Evolutionary conservation across 192 early-diverging fungal species (phyloP).

Genomic region (Linderina pennispora): DNA sequence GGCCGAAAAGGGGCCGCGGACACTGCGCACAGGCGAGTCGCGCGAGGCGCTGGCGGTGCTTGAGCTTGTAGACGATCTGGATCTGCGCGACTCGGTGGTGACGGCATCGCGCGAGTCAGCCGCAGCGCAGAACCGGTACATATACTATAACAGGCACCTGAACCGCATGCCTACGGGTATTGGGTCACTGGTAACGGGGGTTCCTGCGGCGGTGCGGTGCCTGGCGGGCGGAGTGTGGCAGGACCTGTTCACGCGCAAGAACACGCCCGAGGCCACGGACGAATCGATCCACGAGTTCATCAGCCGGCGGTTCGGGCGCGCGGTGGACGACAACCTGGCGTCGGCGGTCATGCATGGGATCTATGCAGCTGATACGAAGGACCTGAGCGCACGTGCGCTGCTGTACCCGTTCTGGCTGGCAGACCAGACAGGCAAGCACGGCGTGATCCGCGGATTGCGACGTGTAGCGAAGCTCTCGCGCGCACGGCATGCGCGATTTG

Average conservation of each 20-base stretch:
- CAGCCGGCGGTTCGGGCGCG: slow-evolving; percentile 63
- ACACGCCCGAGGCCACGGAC: slow-evolving; percentile 40
- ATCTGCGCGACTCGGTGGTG: slow-evolving; percentile 54
- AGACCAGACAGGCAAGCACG: slow-evolving; percentile 41
- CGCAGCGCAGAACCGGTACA: slow-evolving; percentile 77
- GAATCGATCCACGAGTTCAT: slow-evolving; percentile 87
- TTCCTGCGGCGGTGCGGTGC: slow-evolving; percentile 52
- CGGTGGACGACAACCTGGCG: slow-evolving; percentile 74
- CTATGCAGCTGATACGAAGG: slow-evolving; percentile 80
- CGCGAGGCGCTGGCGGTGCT: slow-evolving; percentile 64
- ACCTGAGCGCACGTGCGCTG: slow-evolving; percentile 70
- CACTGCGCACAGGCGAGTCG: slow-evolving; percentile 64
- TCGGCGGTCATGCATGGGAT: slow-evolving; percentile 91
- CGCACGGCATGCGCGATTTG: slow-evolving; percentile 14
- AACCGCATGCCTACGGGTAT: slow-evolving; percentile 60
- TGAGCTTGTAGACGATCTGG: slow-evolving; percentile 69
- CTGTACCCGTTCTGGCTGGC: slow-evolving; percentile 66
- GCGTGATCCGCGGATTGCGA: slow-evolving; percentile 21
- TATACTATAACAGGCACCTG: slow-evolving; percentile 65
- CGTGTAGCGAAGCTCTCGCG: slow-evolving; percentile 26
- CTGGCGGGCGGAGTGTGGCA: slow-evolving; percentile 49
- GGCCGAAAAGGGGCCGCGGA: slow-evolving; percentile 79
- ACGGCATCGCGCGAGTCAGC: slow-evolving; percentile 56
- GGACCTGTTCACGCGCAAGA: slow-evolving; percentile 13
- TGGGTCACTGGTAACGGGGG: slow-evolving; percentile 43